These are phyloP conservation scores for Picochlorum sp. DNA, from an alignment of 139 green algal genomes.

Conservation along the genomic window DNA sequence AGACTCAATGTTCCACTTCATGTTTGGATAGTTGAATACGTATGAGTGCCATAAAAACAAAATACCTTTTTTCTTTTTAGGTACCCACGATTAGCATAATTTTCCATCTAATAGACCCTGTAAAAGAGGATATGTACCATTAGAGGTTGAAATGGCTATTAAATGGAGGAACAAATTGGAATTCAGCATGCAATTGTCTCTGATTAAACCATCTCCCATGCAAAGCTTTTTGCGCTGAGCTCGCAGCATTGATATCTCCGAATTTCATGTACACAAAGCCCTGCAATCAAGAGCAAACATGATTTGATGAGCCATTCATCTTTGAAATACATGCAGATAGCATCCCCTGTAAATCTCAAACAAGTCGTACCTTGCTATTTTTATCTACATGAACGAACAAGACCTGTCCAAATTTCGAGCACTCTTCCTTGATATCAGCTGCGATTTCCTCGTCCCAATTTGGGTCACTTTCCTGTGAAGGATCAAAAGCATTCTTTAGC, in stretches of 20 bases:
- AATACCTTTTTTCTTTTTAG: no score
- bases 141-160: slow-evolving; percentile 18
- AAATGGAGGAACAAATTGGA: slow-evolving; percentile 46
- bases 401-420: slow-evolving; percentile 79
- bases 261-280: slow-evolving; percentile 93
- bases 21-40: no score
- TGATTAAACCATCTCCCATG: slow-evolving; percentile 81
- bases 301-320: background rate
- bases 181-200: slow-evolving; percentile 70
- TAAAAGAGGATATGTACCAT: background rate
- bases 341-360: no score
- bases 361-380: slow-evolving; percentile 60
- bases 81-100: background rate
- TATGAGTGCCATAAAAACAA: no score
- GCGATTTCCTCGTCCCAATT: slow-evolving; percentile 84
- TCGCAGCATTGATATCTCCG: slow-evolving; percentile 28
- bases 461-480: slow-evolving; percentile 55
- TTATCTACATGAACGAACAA: slow-evolving; percentile 71
- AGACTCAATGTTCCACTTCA: no score
- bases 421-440: slow-evolving; percentile 78
- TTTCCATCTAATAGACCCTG: background rate
- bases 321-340: background rate
- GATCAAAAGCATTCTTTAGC: slow-evolving; percentile 94
- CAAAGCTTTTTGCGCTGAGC: slow-evolving; percentile 60
- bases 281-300: no score